phyloP scores from a whole-genome alignment of 2,329 filamentous ascomycete species.

The Huntiella abstrusa region DNA sequence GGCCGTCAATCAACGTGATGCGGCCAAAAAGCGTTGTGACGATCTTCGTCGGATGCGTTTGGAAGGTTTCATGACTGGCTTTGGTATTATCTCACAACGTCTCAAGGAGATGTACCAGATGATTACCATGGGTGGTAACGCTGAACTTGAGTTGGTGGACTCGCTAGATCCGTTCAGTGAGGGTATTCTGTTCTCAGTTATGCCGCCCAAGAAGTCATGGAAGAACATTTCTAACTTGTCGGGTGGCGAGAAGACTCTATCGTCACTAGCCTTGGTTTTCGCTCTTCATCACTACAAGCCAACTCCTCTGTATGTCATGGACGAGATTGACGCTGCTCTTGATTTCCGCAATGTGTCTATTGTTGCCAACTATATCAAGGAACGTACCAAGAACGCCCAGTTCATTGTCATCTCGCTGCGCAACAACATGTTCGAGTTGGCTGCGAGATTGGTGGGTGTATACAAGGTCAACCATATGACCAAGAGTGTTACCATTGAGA shows the following conservation, averaged over 20 bases:
- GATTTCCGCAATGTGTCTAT: constrained; percentile 98
- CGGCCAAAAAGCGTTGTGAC: constrained; percentile 80
- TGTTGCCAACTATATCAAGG: constrained; percentile 97
- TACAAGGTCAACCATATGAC: constrained; percentile 99
- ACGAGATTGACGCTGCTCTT: constrained; percentile 94
- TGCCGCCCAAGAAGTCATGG: constrained; percentile 99
- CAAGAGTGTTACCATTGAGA: constrained; percentile 79
- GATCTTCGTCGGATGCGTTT: constrained; percentile 77
- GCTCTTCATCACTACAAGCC: constrained; percentile 96
- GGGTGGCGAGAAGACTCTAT: constrained; percentile 93
- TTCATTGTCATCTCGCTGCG: constrained; percentile 95
- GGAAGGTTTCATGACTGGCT: constrained; percentile 97
- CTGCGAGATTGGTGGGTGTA: constrained; percentile 83
- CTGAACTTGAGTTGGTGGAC: constrained; percentile 91
- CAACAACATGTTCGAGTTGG: constrained; percentile 99
- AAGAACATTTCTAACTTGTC: constrained; percentile 96
- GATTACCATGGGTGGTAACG: constrained; percentile 99
- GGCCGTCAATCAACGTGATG: constrained; percentile 61
- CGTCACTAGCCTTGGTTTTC: constrained; percentile 87
- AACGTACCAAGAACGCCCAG: constrained; percentile 95
- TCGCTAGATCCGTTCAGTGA: constrained; percentile 92
- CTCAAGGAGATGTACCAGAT: constrained; percentile 99
- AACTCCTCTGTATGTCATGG: constrained; percentile 96
- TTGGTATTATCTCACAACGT: constrained; percentile 78
- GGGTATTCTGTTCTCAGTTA: constrained; percentile 91